Conservation (phyloP, 2,329 filamentous ascomycete species). For the Stachybotrys chlorohalonatus region DNA sequence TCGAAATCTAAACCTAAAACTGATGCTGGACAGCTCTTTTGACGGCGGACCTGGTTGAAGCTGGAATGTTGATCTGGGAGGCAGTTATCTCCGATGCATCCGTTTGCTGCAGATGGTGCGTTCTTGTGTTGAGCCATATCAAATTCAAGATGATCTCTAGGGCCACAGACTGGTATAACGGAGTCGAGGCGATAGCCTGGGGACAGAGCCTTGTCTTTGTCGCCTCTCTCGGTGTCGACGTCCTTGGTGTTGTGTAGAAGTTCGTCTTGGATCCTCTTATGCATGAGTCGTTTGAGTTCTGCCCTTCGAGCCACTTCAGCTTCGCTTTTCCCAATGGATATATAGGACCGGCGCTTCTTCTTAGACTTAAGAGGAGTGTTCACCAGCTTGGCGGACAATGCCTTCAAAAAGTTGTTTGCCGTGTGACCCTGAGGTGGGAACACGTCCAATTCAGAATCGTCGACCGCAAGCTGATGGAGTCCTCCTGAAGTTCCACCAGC, state of each 20-base stretch:
- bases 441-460: slow-evolving; percentile 32
- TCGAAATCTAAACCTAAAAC: background rate
- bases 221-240: background rate
- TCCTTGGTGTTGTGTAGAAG: slow-evolving; percentile 31
- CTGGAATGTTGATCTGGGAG: no score
- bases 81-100: background rate
- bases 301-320: slow-evolving; percentile 46
- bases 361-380: slow-evolving; percentile 35
- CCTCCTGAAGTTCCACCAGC: background rate
- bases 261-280: slow-evolving; percentile 49
- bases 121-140: slow-evolving; percentile 6
- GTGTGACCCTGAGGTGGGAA: background rate
- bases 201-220: slow-evolving; percentile 9
- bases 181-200: slow-evolving; percentile 15
- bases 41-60: background rate
- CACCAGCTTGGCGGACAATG: slow-evolving; percentile 16
- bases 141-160: slow-evolving; percentile 42
- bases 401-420: background rate
- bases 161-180: slow-evolving; percentile 26
- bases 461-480: slow-evolving; percentile 21
- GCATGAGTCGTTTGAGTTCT: slow-evolving; percentile 45
- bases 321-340: slow-evolving; percentile 35
- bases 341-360: slow-evolving; percentile 27
- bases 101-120: background rate
- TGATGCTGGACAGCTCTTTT: background rate